A percentile compares a stretch with the other conserved stretches of the same genome.
phyloP scores from a whole-genome alignment of 179 eudicot species.

The Beta lomatogona region DNA sequence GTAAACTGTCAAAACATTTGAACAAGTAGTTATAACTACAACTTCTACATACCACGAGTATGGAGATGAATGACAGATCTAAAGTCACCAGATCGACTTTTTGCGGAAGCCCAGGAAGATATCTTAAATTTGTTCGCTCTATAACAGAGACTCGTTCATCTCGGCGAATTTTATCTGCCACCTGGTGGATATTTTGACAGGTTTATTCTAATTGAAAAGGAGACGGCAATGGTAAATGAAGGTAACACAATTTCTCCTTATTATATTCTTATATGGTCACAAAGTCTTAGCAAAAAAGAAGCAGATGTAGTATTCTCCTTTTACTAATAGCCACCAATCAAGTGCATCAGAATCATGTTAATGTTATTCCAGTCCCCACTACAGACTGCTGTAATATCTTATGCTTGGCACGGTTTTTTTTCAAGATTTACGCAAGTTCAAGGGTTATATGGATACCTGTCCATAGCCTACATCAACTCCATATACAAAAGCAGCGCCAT shows the following conservation, averaged over 20 bases:
- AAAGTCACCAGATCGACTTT: conserved; percentile 90
- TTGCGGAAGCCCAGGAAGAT: conserved; percentile 84
- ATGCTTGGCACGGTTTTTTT: background rate
- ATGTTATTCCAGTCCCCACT: background rate
- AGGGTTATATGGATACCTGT: conserved; percentile 52
- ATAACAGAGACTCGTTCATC: conserved; percentile 82
- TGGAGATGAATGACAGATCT: conserved; percentile 97
- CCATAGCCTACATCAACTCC: conserved; percentile 98
- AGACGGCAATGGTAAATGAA: background rate
- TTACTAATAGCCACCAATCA: background rate
- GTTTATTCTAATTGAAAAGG: background rate
- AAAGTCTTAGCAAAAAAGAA: background rate
- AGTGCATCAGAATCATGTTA: background rate
- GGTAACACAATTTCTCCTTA: background rate
- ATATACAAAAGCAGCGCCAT: conserved; percentile 86
- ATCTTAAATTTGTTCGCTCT: conserved; percentile 90
- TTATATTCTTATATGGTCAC: background rate
- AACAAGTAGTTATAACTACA: background rate
- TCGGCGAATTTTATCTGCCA: conserved; percentile 89
- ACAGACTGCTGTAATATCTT: background rate
- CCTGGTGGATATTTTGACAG: conserved; percentile 40
- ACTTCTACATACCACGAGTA: conserved; percentile 62
- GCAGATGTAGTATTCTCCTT: background rate
- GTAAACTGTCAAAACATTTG: conserved; percentile 1
- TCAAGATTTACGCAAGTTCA: background rate